A percentile compares a stretch with the other conserved stretches of the same genome.
Evolutionary conservation across 2,329 filamentous ascomycete species (phyloP).

Genomic region (Verticillium albo-atrum): DNA sequence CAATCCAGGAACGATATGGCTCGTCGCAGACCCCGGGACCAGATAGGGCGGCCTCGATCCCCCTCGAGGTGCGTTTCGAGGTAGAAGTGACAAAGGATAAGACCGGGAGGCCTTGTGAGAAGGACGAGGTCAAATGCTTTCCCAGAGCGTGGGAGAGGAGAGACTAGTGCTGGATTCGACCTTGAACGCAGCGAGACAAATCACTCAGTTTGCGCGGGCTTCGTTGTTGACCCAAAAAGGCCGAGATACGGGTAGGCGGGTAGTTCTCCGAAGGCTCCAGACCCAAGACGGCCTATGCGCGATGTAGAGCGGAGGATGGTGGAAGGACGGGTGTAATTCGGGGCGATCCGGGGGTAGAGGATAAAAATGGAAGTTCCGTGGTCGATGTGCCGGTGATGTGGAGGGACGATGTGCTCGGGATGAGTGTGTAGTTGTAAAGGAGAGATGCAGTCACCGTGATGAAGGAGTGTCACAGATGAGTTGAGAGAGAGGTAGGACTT

Average conservation of each 20-base stretch:
- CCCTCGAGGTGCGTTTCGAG: background rate
- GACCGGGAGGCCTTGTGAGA: background rate
- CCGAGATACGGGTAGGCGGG: constrained; percentile 2
- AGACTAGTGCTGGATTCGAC: constrained; percentile 1
- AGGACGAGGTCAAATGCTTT: background rate
- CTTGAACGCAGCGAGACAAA: constrained; percentile 9
- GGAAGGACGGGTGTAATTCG: background rate
- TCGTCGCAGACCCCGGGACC: background rate
- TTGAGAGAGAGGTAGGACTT: constrained; percentile 5
- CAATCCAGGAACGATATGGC: background rate
- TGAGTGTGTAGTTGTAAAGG: background rate
- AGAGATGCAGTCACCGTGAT: background rate
- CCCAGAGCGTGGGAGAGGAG: constrained; percentile 14
- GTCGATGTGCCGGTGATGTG: background rate
- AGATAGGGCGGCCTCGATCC: background rate
- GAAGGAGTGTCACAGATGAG: background rate
- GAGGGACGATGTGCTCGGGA: background rate
- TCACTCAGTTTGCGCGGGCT: constrained; percentile 4
- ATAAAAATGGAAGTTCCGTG: background rate
- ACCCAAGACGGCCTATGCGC: background rate
- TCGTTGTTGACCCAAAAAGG: constrained; percentile 5
- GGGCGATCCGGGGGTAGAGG: background rate
- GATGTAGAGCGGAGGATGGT: background rate
- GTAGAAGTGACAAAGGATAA: background rate
- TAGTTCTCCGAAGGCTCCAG: constrained; percentile 3